Base-by-base conservation (phyloP, 768 basidiomycete species). In the Pilatotrama ljubarskyi region DNA sequence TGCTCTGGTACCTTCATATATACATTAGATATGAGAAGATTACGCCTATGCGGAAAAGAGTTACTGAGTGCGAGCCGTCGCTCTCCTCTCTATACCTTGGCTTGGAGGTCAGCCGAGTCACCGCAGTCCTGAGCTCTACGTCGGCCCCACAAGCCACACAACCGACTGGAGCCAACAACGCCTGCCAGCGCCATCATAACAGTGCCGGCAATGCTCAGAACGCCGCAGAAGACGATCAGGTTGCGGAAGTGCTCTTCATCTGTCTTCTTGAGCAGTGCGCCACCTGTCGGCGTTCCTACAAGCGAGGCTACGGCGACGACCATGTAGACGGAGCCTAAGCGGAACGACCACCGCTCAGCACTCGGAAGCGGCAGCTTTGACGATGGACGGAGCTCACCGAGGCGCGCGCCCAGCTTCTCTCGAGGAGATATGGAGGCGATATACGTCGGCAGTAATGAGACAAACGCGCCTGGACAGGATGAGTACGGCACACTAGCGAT, bases 221-320 rank as follows among this genome's bases (percentile, higher is more conserved):
- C 61, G 20, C 72, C 72, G 11, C 71, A 71, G 62, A 73, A 74
- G 38, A 72, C 37, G 47, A 74, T 73, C 11, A 74, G 66, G 29
- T 54, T 43, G n/a, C 64, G 55, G 64, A 72, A 72, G 37, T 71
- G 58, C 14, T 46, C 44, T 38, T 72, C 59, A 18, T 66, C 66
- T 22, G 67, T 48, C 14, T 54, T 62, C 20, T 55, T 58, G 36
- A 73, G 63, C 59, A 74, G 70, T 9, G 68, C 70, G 17, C 73
- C 73, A 2, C 67, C 73, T 2, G 72, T 74, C 1, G 72, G 72
- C 9, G 73, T 71, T 24, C 73, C 73, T 5, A 67, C 67, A 22
- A 74, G 66, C 17, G 64, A 67, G 0, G 73, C 68, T 17, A 74
- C 59, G 3, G 72, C 71, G 9, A 70, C 66, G 56, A 72, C 54